A percentile compares a stretch with the other conserved stretches of the same genome.
phyloP scores from a whole-genome alignment of 176 grass and related monocot genomes.

The Elymus sibiricus region DNA sequence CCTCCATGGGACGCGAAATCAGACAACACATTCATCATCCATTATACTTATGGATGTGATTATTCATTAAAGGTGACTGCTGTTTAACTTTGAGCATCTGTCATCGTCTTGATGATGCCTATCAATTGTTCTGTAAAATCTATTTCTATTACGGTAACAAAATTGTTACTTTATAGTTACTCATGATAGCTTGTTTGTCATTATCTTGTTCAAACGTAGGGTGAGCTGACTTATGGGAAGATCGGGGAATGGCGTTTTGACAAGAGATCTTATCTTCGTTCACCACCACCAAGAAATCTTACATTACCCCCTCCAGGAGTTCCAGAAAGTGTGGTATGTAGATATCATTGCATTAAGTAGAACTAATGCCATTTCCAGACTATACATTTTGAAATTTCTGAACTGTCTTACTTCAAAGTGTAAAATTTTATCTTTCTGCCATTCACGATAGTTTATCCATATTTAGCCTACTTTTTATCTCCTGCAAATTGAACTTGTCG shows the following conservation, averaged over 20 bases:
- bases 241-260: slow-evolving; percentile 93
- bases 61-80: slow-evolving; percentile 73
- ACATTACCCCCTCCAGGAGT: slow-evolving; percentile 84
- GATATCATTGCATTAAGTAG: too few species aligned
- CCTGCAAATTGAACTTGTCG: neutral
- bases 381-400: slow-evolving; percentile 6
- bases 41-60: slow-evolving; percentile 94
- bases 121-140: slow-evolving; percentile 17
- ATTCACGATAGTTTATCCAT: neutral
- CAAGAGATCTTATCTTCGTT: slow-evolving; percentile 85
- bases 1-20: slow-evolving; percentile 78
- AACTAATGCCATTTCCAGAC: neutral
- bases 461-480: neutral
- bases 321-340: slow-evolving; percentile 99
- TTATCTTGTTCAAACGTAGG: slow-evolving; percentile 43
- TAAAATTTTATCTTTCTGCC: neutral
- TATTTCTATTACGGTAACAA: neutral
- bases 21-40: slow-evolving; percentile 70
- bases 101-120: neutral
- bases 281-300: slow-evolving; percentile 89
- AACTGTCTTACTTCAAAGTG: neutral
- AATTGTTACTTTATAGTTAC: slow-evolving; percentile 4
- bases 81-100: slow-evolving; percentile 17
- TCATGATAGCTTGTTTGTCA: slow-evolving; percentile 1
- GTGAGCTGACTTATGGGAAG: slow-evolving; percentile 90